Conservation (phyloP, 2,329 filamentous ascomycete species). For the Ampelomyces quisqualis region DNA sequence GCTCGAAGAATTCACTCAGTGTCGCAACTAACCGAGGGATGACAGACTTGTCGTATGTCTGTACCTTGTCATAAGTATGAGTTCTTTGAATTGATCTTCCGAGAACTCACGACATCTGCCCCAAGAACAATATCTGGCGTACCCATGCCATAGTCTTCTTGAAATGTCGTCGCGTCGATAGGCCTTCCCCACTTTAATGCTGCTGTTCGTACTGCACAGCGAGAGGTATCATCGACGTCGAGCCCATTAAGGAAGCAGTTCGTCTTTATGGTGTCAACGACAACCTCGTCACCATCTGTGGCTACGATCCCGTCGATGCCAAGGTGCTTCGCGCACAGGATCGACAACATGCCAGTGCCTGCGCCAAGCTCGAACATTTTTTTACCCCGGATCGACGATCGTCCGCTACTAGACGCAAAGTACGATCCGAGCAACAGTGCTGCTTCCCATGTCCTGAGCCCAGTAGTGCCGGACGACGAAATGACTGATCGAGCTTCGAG, state of each 20-base stretch:
- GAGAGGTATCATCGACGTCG: constrained; percentile 46
- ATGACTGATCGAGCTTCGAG: constrained; percentile 70
- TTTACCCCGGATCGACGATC: constrained; percentile 53
- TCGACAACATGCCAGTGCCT: constrained; percentile 73
- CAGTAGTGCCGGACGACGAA: constrained; percentile 70
- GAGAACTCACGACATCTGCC: constrained; percentile 63
- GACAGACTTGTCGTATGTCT: constrained; percentile 69
- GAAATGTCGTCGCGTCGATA: constrained; percentile 59
- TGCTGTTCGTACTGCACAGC: constrained; percentile 49
- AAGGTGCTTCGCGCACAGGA: constrained; percentile 70
- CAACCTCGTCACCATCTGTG: constrained; percentile 73
- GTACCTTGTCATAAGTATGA: constrained; percentile 18
- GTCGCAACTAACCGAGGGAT: constrained; percentile 67
- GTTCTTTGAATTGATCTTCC: constrained; percentile 9
- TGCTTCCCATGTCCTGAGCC: constrained; percentile 79
- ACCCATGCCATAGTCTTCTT: constrained; percentile 52
- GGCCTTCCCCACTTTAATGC: constrained; percentile 66
- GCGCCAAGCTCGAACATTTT: constrained; percentile 71
- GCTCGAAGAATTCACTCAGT: constrained; percentile 60
- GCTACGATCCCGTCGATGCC: constrained; percentile 61
- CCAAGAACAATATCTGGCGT: constrained; percentile 66
- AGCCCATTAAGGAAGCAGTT: constrained; percentile 70
- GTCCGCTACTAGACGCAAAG: constrained; percentile 53
- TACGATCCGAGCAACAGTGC: constrained; percentile 72
- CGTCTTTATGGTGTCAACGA: constrained; percentile 66